A percentile compares a stretch with the other conserved stretches of the same genome.
phyloP scores from a whole-genome alignment of 2,329 filamentous ascomycete species.

The Fusarium brevicatenulatum region DNA sequence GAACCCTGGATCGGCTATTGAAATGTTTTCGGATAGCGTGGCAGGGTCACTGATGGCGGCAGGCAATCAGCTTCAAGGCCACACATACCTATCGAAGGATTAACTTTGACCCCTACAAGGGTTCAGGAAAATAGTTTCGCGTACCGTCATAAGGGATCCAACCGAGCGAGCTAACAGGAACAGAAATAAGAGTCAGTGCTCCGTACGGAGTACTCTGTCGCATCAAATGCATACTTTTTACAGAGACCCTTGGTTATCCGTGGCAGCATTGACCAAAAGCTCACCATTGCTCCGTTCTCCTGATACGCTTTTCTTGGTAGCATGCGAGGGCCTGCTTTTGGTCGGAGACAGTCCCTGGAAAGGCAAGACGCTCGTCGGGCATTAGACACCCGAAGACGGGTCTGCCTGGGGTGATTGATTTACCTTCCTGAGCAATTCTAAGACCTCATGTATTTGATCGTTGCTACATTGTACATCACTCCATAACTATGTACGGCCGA shows the following conservation, averaged over 20 bases:
- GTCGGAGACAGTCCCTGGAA: constrained; percentile 29
- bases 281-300: constrained; percentile 15
- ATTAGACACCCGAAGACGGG: not conserved
- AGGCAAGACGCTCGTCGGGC: constrained; percentile 25
- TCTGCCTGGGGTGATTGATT: not conserved
- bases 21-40: constrained; percentile 27
- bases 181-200: constrained; percentile 14
- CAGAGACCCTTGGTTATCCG: constrained; percentile 8
- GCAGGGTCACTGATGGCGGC: constrained; percentile 10
- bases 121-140: constrained; percentile 19
- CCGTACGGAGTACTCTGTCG: not conserved
- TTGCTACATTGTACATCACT: not conserved
- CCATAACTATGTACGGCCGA: constrained; percentile 15
- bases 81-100: constrained; percentile 14
- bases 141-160: constrained; percentile 11
- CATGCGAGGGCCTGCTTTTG: constrained; percentile 4
- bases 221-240: too few species aligned
- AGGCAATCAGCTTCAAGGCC: constrained; percentile 16
- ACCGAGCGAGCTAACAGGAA: constrained; percentile 13
- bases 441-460: not conserved
- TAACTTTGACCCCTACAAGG: constrained; percentile 19
- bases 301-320: constrained; percentile 12
- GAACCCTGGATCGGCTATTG: constrained; percentile 29
- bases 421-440: not conserved
- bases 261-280: constrained; percentile 13